Conservation (phyloP, 2,329 filamentous ascomycete genomes). For the Albophoma yamanashiensis region DNA sequence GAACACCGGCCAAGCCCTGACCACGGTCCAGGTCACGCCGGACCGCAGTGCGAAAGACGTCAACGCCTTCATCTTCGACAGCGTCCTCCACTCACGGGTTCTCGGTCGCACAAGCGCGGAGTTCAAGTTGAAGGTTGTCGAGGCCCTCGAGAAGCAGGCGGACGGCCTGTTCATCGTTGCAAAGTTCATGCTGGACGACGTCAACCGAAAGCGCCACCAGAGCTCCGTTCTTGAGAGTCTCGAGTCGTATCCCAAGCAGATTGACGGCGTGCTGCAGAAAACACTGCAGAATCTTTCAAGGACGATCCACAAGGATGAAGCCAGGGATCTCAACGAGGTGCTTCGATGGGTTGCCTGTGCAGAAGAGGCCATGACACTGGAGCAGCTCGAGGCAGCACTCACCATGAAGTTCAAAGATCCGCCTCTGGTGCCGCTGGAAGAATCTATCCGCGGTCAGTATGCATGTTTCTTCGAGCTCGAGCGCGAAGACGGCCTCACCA, state of each 20-base stretch:
- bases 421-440: constrained; percentile 25
- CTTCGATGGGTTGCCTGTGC: constrained; percentile 35
- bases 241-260: constrained; percentile 30
- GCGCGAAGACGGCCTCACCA: constrained; percentile 31
- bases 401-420: constrained; percentile 30
- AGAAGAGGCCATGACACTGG: constrained; percentile 29
- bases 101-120: constrained; percentile 20
- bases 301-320: constrained; percentile 26
- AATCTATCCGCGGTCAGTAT: constrained; percentile 31
- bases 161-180: constrained; percentile 38
- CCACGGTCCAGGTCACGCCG: constrained; percentile 29
- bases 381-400: constrained; percentile 31
- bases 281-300: constrained; percentile 30
- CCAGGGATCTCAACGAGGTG: constrained; percentile 33
- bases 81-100: constrained; percentile 26
- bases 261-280: constrained; percentile 29
- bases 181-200: constrained; percentile 38
- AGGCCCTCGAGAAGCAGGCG: constrained; percentile 28
- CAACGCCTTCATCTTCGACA: constrained; percentile 27
- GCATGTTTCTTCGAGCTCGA: constrained; percentile 35
- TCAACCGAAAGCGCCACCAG: constrained; percentile 32
- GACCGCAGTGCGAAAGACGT: constrained; percentile 33
- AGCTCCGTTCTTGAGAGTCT: constrained; percentile 33
- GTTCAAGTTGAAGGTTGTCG: constrained; percentile 26
- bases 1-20: constrained; percentile 22